Evolutionary conservation across 768 basidiomycete genomes (phyloP).

Genomic region (Suillus placidus): DNA sequence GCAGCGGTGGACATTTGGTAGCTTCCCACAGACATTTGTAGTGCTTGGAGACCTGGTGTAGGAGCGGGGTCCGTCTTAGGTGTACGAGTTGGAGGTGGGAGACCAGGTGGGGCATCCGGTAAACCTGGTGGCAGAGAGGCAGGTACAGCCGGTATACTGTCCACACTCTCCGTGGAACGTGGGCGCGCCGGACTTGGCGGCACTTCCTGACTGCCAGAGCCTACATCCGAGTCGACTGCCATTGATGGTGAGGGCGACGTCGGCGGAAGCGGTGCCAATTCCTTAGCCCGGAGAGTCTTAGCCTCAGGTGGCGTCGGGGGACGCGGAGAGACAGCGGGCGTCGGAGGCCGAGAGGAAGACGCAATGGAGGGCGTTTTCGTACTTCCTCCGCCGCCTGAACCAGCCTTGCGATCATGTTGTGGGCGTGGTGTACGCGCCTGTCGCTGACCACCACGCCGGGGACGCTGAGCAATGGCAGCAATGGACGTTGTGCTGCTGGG

Average conservation of each 20-base stretch:
- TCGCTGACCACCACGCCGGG: constrained; percentile 51
- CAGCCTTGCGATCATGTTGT: constrained; percentile 47
- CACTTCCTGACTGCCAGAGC: constrained; percentile 46
- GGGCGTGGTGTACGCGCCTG: constrained; percentile 47
- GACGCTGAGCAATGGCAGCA: constrained; percentile 35
- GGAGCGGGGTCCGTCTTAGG: constrained; percentile 54
- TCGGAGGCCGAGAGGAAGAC: constrained; percentile 60
- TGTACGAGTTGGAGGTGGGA: constrained; percentile 49
- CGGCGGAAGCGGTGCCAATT: constrained; percentile 41
- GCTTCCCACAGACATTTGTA: constrained; percentile 53
- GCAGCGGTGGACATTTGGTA: constrained; percentile 91
- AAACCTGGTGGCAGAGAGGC: constrained; percentile 50
- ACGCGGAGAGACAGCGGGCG: constrained; percentile 46
- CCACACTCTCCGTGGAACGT: constrained; percentile 41
- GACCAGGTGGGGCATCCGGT: constrained; percentile 60
- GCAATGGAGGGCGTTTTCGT: constrained; percentile 50
- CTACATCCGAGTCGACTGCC: constrained; percentile 53
- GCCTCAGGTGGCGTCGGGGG: constrained; percentile 48
- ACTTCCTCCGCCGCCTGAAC: constrained; percentile 31
- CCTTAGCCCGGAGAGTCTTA: constrained; percentile 45
- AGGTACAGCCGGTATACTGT: constrained; percentile 32
- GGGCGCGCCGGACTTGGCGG: constrained; percentile 45
- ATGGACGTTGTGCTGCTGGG: constrained; percentile 21
- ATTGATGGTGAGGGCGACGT: constrained; percentile 50
- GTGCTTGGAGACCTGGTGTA: constrained; percentile 44